phyloP scores from a whole-genome alignment of 2,329 filamentous ascomycete species.

The Fusarium annulatum region DNA sequence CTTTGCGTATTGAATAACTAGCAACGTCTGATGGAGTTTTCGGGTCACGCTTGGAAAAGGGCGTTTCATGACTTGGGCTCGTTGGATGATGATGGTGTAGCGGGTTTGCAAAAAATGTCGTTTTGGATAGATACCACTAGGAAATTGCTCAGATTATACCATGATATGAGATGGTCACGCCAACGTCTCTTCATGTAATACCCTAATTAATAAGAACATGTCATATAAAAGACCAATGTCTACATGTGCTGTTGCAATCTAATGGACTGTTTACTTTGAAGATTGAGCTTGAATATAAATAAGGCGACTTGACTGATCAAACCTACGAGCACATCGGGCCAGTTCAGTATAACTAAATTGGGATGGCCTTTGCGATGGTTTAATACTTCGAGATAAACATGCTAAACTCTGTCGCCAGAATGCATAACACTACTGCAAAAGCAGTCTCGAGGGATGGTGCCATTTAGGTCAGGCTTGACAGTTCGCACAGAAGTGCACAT shows the following conservation, averaged over 20 bases:
- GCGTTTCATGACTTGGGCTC: conserved; percentile 25
- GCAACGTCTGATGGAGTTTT: not conserved
- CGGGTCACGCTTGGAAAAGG: conserved; percentile 1
- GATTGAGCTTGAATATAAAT: not conserved
- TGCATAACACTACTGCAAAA: not conserved
- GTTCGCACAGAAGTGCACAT: not conserved
- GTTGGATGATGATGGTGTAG: conserved; percentile 14
- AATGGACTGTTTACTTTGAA: not conserved
- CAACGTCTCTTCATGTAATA: conserved; percentile 23
- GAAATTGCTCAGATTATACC: conserved; percentile 7
- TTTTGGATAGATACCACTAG: conserved; percentile 22
- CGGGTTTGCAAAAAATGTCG: conserved; percentile 14
- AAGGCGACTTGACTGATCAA: not conserved
- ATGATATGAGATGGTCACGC: conserved; percentile 17
- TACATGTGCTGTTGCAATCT: not conserved
- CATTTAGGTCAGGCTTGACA: too few species aligned
- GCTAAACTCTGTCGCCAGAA: not conserved
- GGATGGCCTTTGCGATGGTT: not conserved
- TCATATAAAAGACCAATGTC: too few species aligned
- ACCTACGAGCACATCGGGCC: not conserved
- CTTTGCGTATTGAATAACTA: not conserved
- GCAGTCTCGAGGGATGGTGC: not conserved
- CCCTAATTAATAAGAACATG: conserved; percentile 18
- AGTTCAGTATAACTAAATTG: not conserved
- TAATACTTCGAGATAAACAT: not conserved